A percentile compares a stretch with the other conserved stretches of the same genome.
phyloP scores from a whole-genome alignment of 2,329 filamentous ascomycete genomes.

The Bipolaris zeicola region DNA sequence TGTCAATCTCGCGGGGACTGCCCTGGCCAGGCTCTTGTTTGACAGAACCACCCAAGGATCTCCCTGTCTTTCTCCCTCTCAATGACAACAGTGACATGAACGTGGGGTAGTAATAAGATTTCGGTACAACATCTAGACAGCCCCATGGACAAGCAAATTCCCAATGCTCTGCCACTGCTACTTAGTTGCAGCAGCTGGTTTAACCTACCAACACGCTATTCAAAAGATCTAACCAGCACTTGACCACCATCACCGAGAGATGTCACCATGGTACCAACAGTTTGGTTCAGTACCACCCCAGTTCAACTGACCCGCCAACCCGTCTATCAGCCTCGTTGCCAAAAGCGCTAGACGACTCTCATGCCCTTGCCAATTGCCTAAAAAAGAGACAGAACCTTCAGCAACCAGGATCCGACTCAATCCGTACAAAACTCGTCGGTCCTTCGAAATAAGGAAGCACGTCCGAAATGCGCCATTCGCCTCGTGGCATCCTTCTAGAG shows the following conservation, averaged over 20 bases:
- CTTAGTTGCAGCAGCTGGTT: not conserved
- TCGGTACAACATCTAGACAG: not conserved
- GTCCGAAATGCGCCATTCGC: not conserved
- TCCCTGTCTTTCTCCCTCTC: not conserved
- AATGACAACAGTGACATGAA: not conserved
- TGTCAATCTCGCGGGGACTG: not conserved
- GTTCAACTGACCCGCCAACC: constrained; percentile 7
- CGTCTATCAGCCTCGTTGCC: constrained; percentile 1
- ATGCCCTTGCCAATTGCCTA: not conserved
- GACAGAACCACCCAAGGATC: not conserved
- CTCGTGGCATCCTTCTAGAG: not conserved
- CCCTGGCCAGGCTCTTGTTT: not conserved
- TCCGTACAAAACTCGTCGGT: not conserved
- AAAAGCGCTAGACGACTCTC: not conserved
- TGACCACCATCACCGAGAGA: not conserved
- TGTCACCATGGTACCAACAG: constrained; percentile 9
- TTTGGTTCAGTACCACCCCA: not conserved
- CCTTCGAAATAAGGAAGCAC: not conserved
- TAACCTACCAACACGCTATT: not conserved
- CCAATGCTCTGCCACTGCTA: not conserved
- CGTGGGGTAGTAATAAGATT: not conserved
- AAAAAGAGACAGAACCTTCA: not conserved
- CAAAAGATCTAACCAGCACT: constrained; percentile 1
- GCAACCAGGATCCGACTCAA: not conserved
- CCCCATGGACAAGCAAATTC: not conserved